Evolutionary conservation across 1,284 basidiomycete species (phyloP).

Genomic region (Trametes versicolor): DNA sequence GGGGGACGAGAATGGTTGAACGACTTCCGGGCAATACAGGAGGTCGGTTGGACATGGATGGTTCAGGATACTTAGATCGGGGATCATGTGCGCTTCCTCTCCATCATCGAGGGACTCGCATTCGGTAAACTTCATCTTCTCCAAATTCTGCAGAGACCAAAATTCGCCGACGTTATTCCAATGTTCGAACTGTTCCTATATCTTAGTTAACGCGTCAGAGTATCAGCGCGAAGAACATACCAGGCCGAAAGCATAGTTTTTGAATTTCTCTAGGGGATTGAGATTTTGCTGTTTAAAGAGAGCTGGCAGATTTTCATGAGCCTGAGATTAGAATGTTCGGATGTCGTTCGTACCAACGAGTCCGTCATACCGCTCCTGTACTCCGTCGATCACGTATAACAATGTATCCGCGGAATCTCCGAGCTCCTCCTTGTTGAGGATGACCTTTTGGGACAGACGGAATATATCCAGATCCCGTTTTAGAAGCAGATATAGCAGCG

Average conservation of each 20-base stretch:
- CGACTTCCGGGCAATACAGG: not conserved
- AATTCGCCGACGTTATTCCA: no score
- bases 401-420: not conserved
- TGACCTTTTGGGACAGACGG: constrained; percentile 1
- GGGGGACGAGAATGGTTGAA: not conserved
- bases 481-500: constrained; percentile 26
- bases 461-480: constrained; percentile 18
- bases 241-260: not conserved
- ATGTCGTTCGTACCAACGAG: not conserved
- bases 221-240: not conserved
- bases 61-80: no score
- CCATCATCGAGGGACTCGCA: not conserved
- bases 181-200: no score
- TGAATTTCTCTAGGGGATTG: not conserved
- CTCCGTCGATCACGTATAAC: not conserved
- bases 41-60: not conserved
- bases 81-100: no score
- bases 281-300: not conserved
- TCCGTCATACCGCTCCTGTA: not conserved
- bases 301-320: not conserved
- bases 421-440: constrained; percentile 1
- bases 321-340: no score
- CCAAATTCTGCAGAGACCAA: not conserved
- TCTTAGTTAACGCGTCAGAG: no score
- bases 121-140: not conserved